Percentiles rank a stretch among this genome's conserved stretches.
Evolutionary conservation across 805 yeast genomes (phyloP).

Genomic region (Metschnikowia reukaufii): DNA sequence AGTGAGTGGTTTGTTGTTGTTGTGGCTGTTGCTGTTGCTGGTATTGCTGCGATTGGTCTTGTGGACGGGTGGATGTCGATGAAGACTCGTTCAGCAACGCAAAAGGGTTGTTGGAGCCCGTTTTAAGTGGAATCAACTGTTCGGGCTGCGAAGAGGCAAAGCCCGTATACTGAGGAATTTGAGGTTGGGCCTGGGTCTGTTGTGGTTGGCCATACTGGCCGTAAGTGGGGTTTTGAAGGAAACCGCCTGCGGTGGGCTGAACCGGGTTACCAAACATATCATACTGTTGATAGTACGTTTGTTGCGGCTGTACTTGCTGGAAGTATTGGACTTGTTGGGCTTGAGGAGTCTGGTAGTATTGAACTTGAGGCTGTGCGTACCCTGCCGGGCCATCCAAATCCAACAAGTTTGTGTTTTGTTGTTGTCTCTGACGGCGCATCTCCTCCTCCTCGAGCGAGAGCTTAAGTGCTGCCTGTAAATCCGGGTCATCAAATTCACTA

Average conservation of each 20-base stretch:
- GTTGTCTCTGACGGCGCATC: constrained; percentile 47
- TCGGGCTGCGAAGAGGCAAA: constrained; percentile 21
- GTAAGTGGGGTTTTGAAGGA: constrained; percentile 37
- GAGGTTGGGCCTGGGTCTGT: constrained; percentile 35
- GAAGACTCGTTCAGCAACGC: constrained; percentile 46
- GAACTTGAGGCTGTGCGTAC: constrained; percentile 13
- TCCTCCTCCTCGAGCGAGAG: constrained; percentile 78
- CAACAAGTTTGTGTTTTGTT: constrained; percentile 47
- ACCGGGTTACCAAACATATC: constrained; percentile 72
- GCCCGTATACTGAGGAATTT: constrained; percentile 24
- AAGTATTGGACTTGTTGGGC: constrained; percentile 15
- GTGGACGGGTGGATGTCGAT: too few relatives aligned
- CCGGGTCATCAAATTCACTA: constrained; percentile 58
- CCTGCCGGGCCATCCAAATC: constrained; percentile 49
- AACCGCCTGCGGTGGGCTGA: constrained; percentile 55
- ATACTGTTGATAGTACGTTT: constrained; percentile 32
- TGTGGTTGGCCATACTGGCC: constrained; percentile 33
- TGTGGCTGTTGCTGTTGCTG: constrained; percentile 19
- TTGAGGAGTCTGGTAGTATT: constrained; percentile 16
- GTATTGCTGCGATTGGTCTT: constrained; percentile 17
- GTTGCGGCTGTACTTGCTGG: constrained; percentile 18
- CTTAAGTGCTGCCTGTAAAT: constrained; percentile 65
- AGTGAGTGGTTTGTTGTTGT: constrained; percentile 13
- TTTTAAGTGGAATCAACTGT: constrained; percentile 53
- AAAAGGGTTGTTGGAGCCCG: constrained; percentile 81